Conservation (phyloP, 1,284 basidiomycete species). For the Fomitiporia mediterranea region DNA sequence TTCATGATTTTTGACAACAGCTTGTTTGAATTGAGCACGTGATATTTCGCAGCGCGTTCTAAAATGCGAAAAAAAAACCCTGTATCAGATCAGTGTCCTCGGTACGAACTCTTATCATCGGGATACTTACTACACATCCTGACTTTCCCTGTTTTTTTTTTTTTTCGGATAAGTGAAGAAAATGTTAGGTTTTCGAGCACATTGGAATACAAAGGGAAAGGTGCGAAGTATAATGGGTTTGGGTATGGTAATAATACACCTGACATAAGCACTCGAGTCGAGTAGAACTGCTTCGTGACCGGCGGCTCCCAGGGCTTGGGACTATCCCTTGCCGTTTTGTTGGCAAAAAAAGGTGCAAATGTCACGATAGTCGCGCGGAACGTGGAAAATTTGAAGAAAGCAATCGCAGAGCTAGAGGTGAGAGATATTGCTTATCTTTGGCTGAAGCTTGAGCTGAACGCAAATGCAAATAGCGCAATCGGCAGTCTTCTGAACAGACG, state of each 20-base stretch:
- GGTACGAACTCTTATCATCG: too few relatives aligned
- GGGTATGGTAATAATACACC: background rate
- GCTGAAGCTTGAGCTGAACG: background rate
- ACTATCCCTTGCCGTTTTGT: slow-evolving; percentile 61
- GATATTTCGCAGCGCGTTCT: too few relatives aligned
- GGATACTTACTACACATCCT: too few relatives aligned
- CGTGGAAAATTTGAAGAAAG: slow-evolving; percentile 53
- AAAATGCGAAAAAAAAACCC: too few relatives aligned
- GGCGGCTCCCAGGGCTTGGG: slow-evolving; percentile 83
- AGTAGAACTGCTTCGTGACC: slow-evolving; percentile 73
- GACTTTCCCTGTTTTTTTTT: too few relatives aligned
- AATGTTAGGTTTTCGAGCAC: slow-evolving; percentile 12
- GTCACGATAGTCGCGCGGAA: slow-evolving; percentile 80
- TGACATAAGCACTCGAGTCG: background rate
- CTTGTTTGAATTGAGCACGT: too few relatives aligned
- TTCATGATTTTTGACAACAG: too few relatives aligned
- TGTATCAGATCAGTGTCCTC: too few relatives aligned
- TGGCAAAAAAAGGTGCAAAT: slow-evolving; percentile 70
- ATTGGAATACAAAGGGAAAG: slow-evolving; percentile 24
- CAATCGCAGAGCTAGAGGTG: slow-evolving; percentile 64
- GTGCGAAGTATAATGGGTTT: too few relatives aligned
- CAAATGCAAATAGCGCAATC: slow-evolving; percentile 33
- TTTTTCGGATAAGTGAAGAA: too few relatives aligned
- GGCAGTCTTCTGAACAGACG: slow-evolving; percentile 50
- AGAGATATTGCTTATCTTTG: too few relatives aligned